phyloP scores from a whole-genome alignment of 257 asterid genomes.

The Eustoma russellianum region DNA sequence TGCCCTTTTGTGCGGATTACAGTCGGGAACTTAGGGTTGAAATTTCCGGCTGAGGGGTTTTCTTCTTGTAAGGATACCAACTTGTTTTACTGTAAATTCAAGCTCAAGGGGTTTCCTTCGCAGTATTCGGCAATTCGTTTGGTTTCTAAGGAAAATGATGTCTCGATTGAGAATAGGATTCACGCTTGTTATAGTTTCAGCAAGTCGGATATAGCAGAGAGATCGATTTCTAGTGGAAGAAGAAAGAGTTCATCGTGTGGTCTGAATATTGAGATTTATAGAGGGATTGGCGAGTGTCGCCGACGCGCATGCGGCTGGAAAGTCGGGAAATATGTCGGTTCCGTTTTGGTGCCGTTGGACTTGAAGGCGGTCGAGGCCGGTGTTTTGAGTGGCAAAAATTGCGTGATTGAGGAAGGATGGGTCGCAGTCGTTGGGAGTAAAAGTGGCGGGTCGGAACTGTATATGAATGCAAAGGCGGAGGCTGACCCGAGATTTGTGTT shows the following conservation, averaged over 20 bases:
- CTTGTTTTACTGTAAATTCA: conserved; percentile 49
- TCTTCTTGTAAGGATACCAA: not conserved
- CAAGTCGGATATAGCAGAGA: conserved; percentile 45
- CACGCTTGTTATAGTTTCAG: conserved; percentile 54
- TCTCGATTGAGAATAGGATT: conserved; percentile 30
- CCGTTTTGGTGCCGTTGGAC: conserved; percentile 49
- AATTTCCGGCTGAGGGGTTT: conserved; percentile 11
- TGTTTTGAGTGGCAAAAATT: conserved; percentile 25
- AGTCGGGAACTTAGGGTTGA: conserved; percentile 47
- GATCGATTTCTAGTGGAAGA: conserved; percentile 8
- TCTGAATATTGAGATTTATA: conserved; percentile 48
- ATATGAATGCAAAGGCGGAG: conserved; percentile 66
- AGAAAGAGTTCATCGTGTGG: not conserved
- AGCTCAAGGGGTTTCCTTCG: conserved; percentile 45
- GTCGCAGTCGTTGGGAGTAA: conserved; percentile 28
- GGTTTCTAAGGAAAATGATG: conserved; percentile 27
- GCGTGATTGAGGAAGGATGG: conserved; percentile 79
- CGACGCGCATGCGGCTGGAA: conserved; percentile 5
- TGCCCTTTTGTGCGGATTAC: conserved; percentile 80
- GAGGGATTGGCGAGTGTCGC: conserved; percentile 21
- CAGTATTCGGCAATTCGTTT: conserved; percentile 41
- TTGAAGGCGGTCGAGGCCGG: conserved; percentile 44
- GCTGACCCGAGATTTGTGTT: conserved; percentile 97
- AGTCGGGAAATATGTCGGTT: conserved; percentile 39
- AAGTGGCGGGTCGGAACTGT: conserved; percentile 22